Evolutionary conservation across 2,329 filamentous ascomycete genomes (phyloP).

Genomic region (Parafenestella ontariensis): DNA sequence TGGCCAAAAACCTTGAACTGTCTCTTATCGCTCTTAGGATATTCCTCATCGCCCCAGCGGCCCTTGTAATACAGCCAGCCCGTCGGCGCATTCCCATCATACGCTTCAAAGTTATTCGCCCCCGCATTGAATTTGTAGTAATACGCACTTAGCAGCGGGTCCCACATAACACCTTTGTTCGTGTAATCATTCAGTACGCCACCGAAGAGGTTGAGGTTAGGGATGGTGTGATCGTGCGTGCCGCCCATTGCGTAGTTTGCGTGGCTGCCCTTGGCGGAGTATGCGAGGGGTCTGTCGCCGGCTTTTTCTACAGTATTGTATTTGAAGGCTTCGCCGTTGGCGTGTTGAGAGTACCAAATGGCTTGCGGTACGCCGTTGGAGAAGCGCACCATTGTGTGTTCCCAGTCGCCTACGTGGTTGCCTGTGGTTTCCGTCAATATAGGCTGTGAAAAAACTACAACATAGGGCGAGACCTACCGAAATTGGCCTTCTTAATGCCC

Average conservation of each 20-base stretch:
- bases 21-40: slow-evolving; percentile 59
- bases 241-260: slow-evolving; percentile 69
- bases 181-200: slow-evolving; percentile 61
- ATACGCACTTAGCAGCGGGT: slow-evolving; percentile 64
- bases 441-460: not conserved
- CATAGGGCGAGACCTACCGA: slow-evolving; percentile 42
- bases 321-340: slow-evolving; percentile 67
- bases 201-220: slow-evolving; percentile 64
- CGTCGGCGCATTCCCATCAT: slow-evolving; percentile 56
- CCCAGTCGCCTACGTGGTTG: slow-evolving; percentile 72
- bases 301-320: slow-evolving; percentile 63
- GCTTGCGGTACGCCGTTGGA: slow-evolving; percentile 60
- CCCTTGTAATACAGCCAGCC: slow-evolving; percentile 65
- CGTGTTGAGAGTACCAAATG: slow-evolving; percentile 70
- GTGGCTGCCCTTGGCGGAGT: slow-evolving; percentile 67
- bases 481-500: slow-evolving; percentile 49
- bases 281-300: slow-evolving; percentile 62
- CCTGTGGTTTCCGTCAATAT: slow-evolving; percentile 30
- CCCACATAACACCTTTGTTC: slow-evolving; percentile 65
- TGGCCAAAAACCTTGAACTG: slow-evolving; percentile 55
- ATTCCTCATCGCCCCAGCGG: slow-evolving; percentile 68
- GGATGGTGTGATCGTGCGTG: slow-evolving; percentile 69
- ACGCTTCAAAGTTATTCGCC: slow-evolving; percentile 56
- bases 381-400: slow-evolving; percentile 73
- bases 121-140: slow-evolving; percentile 61